These are phyloP conservation scores for Drosera capensis DNA, from an alignment of 148 eudicot species.

Conservation along the genomic window DNA sequence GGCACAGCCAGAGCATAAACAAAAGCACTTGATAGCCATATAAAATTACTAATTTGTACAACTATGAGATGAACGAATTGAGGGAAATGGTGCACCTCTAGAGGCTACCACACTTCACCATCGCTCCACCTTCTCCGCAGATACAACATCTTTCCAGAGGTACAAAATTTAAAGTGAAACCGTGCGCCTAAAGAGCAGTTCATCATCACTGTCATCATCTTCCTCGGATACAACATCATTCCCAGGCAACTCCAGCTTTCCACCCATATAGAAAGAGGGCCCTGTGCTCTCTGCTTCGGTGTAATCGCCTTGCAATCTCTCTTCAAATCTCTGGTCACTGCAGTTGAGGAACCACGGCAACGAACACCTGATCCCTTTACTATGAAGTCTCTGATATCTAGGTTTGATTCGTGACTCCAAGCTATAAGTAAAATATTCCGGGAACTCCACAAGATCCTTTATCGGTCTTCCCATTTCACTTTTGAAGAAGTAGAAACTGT, in stretches of 20 bases:
- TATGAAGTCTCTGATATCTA: slow-evolving; percentile 51
- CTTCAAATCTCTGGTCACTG: slow-evolving; percentile 84
- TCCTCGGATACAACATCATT: slow-evolving; percentile 40
- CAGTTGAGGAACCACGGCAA: slow-evolving; percentile 84
- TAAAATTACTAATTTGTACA: no score
- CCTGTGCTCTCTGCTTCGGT: slow-evolving; percentile 47
- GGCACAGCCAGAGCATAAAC: no score
- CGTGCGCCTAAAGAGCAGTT: slow-evolving; percentile 76
- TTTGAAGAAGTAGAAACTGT: slow-evolving; percentile 87
- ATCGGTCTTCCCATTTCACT: slow-evolving; percentile 81
- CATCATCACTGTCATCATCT: slow-evolving; percentile 88
- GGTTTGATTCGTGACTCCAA: slow-evolving; percentile 85
- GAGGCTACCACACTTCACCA: no score
- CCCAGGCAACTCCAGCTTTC: slow-evolving; percentile 70
- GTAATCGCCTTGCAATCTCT: slow-evolving; percentile 50
- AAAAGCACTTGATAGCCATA: no score
- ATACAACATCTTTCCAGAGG: no score
- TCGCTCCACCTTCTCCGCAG: no score
- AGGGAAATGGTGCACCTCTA: no score
- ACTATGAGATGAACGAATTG: no score
- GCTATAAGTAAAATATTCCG: slow-evolving; percentile 88
- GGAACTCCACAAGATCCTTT: slow-evolving; percentile 79
- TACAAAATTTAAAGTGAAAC: slow-evolving; percentile 43
- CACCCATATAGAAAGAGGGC: slow-evolving; percentile 77
- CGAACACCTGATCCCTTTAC: slow-evolving; percentile 59